These are phyloP conservation scores for Aegle marmelos DNA, from an alignment of 345 rosid species.

Conservation along the genomic window DNA sequence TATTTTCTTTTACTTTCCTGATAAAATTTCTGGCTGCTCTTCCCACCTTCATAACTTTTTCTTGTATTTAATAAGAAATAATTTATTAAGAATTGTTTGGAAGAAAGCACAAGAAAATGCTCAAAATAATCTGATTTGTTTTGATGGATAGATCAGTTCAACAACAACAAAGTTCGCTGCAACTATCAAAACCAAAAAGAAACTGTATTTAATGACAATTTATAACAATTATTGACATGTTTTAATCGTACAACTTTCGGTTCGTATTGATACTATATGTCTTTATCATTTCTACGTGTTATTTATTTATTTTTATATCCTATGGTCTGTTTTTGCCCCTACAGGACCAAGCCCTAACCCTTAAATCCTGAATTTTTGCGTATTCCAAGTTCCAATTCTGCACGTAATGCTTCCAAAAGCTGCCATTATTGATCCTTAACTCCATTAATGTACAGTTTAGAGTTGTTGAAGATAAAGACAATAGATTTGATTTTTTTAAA, in stretches of 20 bases:
- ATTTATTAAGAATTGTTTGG: neutral
- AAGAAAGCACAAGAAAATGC: conserved; percentile 3
- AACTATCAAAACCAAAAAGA: conserved; percentile 42
- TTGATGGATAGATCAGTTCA: conserved; percentile 51
- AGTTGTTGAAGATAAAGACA: neutral
- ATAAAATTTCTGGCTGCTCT: neutral
- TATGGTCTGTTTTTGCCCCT: conserved; percentile 18
- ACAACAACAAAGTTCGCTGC: conserved; percentile 50
- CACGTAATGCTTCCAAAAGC: conserved; percentile 14
- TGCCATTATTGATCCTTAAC: neutral
- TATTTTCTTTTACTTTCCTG: conserved; percentile 2
- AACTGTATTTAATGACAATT: neutral
- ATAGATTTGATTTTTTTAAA: neutral
- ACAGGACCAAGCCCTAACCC: conserved; percentile 32
- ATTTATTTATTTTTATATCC: neutral
- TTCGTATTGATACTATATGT: neutral
- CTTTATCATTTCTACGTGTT: conserved; percentile 9
- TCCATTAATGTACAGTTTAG: neutral
- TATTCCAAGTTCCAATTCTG: conserved; percentile 19
- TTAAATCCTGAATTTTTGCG: conserved; percentile 9
- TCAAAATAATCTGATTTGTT: neutral
- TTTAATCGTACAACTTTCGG: conserved; percentile 1
- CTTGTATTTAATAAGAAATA: neutral
- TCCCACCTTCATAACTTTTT: neutral
- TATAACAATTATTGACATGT: neutral